A percentile compares a stretch with the other conserved stretches of the same genome.
Evolutionary conservation across 176 grass and related monocot species (phyloP).

Genomic region (Triticum turgidum): DNA sequence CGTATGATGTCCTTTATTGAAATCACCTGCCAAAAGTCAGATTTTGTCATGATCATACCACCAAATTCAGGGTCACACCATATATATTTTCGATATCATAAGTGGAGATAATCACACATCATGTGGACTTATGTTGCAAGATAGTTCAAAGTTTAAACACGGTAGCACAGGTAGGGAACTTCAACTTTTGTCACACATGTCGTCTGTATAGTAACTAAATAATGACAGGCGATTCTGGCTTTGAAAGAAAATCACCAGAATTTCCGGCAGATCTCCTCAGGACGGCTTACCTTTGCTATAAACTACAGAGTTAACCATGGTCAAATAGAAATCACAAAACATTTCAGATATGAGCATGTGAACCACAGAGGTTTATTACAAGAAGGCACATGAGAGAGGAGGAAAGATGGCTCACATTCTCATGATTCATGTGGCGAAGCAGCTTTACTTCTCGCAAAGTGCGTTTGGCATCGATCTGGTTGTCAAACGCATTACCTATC

Average conservation of each 20-base stretch:
- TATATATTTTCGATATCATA: not conserved
- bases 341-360: not conserved
- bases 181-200: not conserved
- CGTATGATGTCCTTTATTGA: constrained; percentile 97
- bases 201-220: not conserved
- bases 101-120: not conserved
- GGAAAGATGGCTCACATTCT: constrained; percentile 62
- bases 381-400: not conserved
- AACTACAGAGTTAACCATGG: constrained; percentile 42
- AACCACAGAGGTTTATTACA: not conserved
- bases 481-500: constrained; percentile 98
- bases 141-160: not conserved
- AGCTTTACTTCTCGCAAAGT: constrained; percentile 97
- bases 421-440: constrained; percentile 95
- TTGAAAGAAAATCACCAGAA: constrained; percentile 54
- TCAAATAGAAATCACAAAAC: constrained; percentile 24
- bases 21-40: constrained; percentile 55
- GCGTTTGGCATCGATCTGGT: constrained; percentile 87
- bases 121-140: not conserved
- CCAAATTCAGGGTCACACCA: not conserved
- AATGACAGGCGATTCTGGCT: not conserved
- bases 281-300: constrained; percentile 46
- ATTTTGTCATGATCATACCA: constrained; percentile 4
- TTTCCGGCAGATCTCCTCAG: constrained; percentile 34
- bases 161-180: not conserved